Evolutionary conservation across 441 rosid genomes (phyloP).

Genomic region (Pelargonium citronellum): DNA sequence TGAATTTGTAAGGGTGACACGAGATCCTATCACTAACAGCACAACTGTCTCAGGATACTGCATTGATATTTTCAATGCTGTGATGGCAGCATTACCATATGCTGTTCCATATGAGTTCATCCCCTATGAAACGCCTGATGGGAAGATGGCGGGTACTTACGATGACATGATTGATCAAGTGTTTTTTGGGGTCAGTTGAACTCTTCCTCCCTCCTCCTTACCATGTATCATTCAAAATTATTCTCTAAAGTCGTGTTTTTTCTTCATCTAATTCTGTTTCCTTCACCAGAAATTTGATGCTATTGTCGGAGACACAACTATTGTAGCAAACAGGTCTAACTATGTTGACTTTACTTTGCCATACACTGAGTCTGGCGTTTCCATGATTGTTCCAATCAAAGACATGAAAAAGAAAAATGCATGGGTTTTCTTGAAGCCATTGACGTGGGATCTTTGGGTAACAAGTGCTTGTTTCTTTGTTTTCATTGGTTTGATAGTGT

Average conservation of each 20-base stretch:
- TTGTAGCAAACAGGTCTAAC: conserved; percentile 36
- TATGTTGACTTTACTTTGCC: conserved; percentile 59
- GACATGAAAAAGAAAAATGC: conserved; percentile 27
- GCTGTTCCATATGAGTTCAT: conserved; percentile 30
- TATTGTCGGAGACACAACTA: conserved; percentile 53
- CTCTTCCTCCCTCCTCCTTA: neutral
- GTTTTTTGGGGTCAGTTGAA: conserved; percentile 31
- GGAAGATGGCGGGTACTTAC: conserved; percentile 27
- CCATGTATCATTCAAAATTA: no score
- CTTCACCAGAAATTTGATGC: conserved; percentile 37
- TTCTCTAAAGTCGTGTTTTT: no score
- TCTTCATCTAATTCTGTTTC: no score
- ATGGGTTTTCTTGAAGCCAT: conserved; percentile 50
- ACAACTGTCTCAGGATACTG: conserved; percentile 31
- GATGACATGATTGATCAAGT: conserved; percentile 43
- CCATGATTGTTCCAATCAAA: conserved; percentile 38
- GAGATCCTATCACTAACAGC: conserved; percentile 24
- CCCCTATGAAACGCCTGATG: conserved; percentile 28
- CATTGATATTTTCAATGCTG: conserved; percentile 48
- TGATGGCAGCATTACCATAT: conserved; percentile 34
- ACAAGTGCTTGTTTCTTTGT: conserved; percentile 36
- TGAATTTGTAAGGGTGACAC: conserved; percentile 33
- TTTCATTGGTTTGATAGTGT: conserved; percentile 43
- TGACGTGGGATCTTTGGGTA: conserved; percentile 52
- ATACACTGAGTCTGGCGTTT: conserved; percentile 45